Percentiles rank a stretch among this genome's conserved stretches.
phyloP scores from a whole-genome alignment of 805 yeast genomes.

The Barnettozyma californica region DNA sequence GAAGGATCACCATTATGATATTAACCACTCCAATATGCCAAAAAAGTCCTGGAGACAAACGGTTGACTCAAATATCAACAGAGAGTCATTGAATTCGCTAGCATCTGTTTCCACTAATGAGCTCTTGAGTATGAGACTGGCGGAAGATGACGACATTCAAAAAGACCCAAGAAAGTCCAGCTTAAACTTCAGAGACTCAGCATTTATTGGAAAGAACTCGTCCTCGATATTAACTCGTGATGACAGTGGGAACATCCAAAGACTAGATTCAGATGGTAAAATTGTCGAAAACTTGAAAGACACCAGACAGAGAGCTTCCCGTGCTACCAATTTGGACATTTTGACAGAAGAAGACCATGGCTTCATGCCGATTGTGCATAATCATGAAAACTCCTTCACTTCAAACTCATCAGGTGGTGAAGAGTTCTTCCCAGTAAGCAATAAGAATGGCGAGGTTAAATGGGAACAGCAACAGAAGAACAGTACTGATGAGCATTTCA shows the following conservation, averaged over 20 bases:
- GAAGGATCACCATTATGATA: conserved; percentile 3
- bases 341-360: conserved; percentile 21
- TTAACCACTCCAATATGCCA: conserved; percentile 20
- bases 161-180: conserved; percentile 39
- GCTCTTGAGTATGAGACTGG: conserved; percentile 70
- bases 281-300: conserved; percentile 17
- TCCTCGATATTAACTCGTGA: conserved; percentile 24
- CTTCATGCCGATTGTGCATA: not conserved
- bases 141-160: conserved; percentile 47
- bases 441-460: conserved; percentile 16
- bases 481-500: conserved; percentile 5
- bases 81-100: conserved; percentile 65
- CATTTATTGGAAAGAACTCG: conserved; percentile 27
- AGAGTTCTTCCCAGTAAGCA: conserved; percentile 23
- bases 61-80: conserved; percentile 29
- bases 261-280: conserved; percentile 26
- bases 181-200: conserved; percentile 37
- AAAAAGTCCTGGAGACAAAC: conserved; percentile 59
- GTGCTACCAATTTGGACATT: conserved; percentile 22
- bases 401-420: conserved; percentile 19
- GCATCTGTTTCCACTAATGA: conserved; percentile 87
- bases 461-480: conserved; percentile 18
- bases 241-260: conserved; percentile 25
- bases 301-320: conserved; percentile 18
- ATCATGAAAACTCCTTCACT: conserved; percentile 19